These are phyloP conservation scores for Ogataea hybrid DNA, from an alignment of 1,139 yeast species.

Conservation along the genomic window DNA sequence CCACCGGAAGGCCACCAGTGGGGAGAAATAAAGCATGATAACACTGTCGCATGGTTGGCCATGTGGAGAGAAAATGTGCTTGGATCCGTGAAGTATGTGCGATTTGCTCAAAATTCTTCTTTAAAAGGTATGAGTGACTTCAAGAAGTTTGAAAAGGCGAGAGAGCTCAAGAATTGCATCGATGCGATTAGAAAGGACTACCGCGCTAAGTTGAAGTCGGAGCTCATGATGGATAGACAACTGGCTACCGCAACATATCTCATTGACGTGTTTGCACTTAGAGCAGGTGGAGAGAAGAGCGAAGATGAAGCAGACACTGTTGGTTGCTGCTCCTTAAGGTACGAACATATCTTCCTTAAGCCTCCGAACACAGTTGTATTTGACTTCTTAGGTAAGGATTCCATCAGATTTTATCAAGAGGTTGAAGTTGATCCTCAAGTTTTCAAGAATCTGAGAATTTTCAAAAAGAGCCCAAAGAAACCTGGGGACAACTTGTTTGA, in stretches of 20 bases:
- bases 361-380: slow-evolving; percentile 90
- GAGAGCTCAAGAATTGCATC: slow-evolving; percentile 74
- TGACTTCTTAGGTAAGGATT: slow-evolving; percentile 95
- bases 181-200: slow-evolving; percentile 76
- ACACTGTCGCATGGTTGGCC: slow-evolving; percentile 93
- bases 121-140: slow-evolving; percentile 88
- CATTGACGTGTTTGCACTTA: slow-evolving; percentile 89
- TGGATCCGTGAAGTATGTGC: slow-evolving; percentile 79
- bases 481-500: slow-evolving; percentile 94
- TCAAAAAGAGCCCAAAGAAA: slow-evolving; percentile 82
- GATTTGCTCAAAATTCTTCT: slow-evolving; percentile 89
- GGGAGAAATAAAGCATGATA: slow-evolving; percentile 89
- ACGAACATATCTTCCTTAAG: slow-evolving; percentile 79
- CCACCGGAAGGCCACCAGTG: slow-evolving; percentile 88
- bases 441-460: slow-evolving; percentile 80
- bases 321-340: slow-evolving; percentile 93
- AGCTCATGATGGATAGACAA: slow-evolving; percentile 82
- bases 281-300: slow-evolving; percentile 98
- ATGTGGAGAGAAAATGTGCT: slow-evolving; percentile 96
- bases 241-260: slow-evolving; percentile 92
- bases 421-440: slow-evolving; percentile 89
- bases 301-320: slow-evolving; percentile 99
- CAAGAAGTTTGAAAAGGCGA: slow-evolving; percentile 90
- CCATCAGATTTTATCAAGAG: slow-evolving; percentile 88
- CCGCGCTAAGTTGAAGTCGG: slow-evolving; percentile 64